These are phyloP conservation scores for Anethum foeniculum DNA, from an alignment of 140 eudicot species.

Conservation along the genomic window DNA sequence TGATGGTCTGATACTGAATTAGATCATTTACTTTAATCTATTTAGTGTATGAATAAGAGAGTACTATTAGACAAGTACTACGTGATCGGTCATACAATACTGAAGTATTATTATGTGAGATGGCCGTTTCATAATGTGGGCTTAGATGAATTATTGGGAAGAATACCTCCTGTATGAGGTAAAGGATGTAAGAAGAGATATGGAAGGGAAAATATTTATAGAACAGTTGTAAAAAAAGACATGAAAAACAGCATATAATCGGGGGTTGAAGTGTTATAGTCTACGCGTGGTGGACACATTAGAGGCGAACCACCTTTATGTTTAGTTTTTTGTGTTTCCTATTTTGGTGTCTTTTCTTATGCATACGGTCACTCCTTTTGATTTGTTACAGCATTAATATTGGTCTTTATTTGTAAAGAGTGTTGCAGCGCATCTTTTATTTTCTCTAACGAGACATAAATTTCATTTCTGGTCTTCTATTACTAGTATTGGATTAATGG, in stretches of 20 bases:
- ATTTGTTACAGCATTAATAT: neutral
- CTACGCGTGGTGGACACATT: neutral
- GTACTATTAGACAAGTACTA: neutral
- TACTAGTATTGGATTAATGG: neutral
- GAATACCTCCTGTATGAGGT: neutral
- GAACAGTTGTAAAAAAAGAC: neutral
- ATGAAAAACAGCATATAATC: neutral
- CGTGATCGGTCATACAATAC: neutral
- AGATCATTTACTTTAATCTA: neutral
- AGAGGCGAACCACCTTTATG: neutral
- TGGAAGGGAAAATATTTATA: neutral
- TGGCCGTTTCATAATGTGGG: neutral
- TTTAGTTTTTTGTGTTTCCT: neutral
- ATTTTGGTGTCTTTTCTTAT: neutral
- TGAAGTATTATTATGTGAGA: neutral
- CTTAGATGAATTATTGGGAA: neutral
- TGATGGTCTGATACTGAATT: neutral
- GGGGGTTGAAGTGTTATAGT: neutral
- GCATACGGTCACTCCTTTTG: neutral
- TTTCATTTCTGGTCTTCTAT: neutral
- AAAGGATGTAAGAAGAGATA: neutral
- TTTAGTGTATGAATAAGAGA: neutral
- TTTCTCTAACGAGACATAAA: neutral
- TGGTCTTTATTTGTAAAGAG: neutral
- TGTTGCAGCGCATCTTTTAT: neutral